Evolutionary conservation across 2,329 filamentous ascomycete species (phyloP).

Genomic region (Periconia sp.): DNA sequence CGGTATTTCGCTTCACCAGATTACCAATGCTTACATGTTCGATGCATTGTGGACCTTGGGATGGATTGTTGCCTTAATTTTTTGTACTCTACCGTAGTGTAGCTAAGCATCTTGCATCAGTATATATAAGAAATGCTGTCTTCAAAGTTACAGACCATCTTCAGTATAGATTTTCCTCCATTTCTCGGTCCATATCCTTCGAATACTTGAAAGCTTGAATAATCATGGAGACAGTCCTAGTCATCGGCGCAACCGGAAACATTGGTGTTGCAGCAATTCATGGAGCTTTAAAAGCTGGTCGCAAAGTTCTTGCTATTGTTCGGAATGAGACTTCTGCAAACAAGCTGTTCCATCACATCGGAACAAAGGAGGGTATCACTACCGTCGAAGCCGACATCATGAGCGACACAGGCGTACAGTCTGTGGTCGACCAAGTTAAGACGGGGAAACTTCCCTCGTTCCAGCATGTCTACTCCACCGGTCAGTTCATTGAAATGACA

Average conservation of each 20-base stretch:
- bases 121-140: no score
- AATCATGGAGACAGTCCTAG: conserved; percentile 14
- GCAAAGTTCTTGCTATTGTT: conserved; percentile 16
- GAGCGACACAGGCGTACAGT: conserved; percentile 7
- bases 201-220: no score
- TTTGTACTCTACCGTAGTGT: no score
- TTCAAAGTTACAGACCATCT: no score
- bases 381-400: conserved; percentile 8
- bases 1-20: no score
- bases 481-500: conserved; percentile 4
- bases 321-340: conserved; percentile 14
- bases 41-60: no score
- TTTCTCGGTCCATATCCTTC: no score
- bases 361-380: conserved; percentile 8
- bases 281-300: conserved; percentile 9
- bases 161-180: no score
- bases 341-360: conserved; percentile 11
- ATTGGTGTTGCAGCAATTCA: conserved; percentile 13
- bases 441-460: conserved; percentile 11
- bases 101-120: no score
- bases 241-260: conserved; percentile 15
- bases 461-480: conserved; percentile 14
- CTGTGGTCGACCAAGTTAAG: conserved; percentile 11
- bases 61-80: no score
- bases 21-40: no score